A percentile compares a stretch with the other conserved stretches of the same genome.
phyloP scores from a whole-genome alignment of 2,329 filamentous ascomycete species.

The Scedosporium dehoogii region DNA sequence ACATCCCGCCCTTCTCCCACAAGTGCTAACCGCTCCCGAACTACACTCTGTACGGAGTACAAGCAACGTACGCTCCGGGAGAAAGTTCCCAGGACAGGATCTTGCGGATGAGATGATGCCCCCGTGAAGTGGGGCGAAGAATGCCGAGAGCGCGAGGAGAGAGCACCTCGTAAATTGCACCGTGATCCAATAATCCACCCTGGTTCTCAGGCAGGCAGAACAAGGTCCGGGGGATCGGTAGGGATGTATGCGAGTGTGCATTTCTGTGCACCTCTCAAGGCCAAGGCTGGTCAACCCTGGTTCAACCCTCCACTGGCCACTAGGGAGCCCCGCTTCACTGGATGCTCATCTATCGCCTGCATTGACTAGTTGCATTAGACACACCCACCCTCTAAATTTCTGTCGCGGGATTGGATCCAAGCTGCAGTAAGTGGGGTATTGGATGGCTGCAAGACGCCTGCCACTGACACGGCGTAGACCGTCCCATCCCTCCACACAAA shows the following conservation, averaged over 20 bases:
- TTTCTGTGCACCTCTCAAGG: background rate
- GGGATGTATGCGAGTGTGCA: background rate
- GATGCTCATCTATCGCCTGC: background rate
- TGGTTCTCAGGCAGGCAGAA: constrained; percentile 1
- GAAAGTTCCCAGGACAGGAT: background rate
- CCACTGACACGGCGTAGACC: background rate
- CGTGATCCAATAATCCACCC: background rate
- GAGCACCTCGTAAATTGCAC: background rate
- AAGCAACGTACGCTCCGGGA: background rate
- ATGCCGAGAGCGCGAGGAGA: background rate
- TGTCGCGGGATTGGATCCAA: background rate
- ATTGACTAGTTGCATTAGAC: background rate
- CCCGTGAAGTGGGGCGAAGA: background rate
- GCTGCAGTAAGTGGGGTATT: background rate
- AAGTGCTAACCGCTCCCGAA: too few relatives aligned
- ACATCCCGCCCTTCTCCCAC: background rate
- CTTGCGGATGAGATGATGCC: background rate
- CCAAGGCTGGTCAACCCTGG: background rate
- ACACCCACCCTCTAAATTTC: background rate
- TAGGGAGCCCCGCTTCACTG: background rate
- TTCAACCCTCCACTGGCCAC: background rate
- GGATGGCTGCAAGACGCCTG: background rate
- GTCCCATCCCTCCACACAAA: too few relatives aligned
- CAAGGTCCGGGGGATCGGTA: constrained; percentile 1
- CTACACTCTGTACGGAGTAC: too few relatives aligned